Conservation (phyloP, 306 rosid species). For the Fragaria vesca region DNA sequence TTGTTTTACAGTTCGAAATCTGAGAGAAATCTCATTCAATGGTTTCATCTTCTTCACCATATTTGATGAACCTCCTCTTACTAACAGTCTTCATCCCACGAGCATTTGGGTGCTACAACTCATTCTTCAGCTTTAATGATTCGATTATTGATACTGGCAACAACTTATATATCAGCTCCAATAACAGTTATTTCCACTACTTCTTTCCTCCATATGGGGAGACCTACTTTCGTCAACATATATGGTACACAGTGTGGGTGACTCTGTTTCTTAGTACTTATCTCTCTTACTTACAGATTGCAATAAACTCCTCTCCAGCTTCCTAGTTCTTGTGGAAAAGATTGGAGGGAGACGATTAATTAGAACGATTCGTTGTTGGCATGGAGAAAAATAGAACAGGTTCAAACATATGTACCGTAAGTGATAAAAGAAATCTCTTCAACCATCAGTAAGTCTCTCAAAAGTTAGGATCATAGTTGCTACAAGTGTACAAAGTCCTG, state of each 20-base stretch:
- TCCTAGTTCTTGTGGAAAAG: conserved; percentile 54
- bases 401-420: conserved; percentile 34
- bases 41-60: not conserved
- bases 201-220: conserved; percentile 30
- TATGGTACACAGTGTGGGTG: not conserved
- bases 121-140: conserved; percentile 68
- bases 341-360: conserved; percentile 73
- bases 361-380: conserved; percentile 21
- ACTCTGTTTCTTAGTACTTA: not conserved
- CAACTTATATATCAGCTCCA: conserved; percentile 28
- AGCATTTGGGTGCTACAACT: not conserved
- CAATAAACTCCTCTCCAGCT: conserved; percentile 27
- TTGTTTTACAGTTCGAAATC: not conserved
- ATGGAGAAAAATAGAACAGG: conserved; percentile 13
- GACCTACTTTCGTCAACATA: conserved; percentile 23
- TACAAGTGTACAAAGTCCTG: not conserved
- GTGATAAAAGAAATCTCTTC: conserved; percentile 32
- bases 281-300: conserved; percentile 35
- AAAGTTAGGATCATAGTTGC: not conserved
- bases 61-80: not conserved
- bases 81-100: not conserved
- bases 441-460: conserved; percentile 29
- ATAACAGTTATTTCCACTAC: not conserved
- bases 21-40: not conserved
- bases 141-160: conserved; percentile 57